These are phyloP conservation scores for Neonothopanus nambi DNA, from an alignment of 1,284 basidiomycete species.

Conservation along the genomic window DNA sequence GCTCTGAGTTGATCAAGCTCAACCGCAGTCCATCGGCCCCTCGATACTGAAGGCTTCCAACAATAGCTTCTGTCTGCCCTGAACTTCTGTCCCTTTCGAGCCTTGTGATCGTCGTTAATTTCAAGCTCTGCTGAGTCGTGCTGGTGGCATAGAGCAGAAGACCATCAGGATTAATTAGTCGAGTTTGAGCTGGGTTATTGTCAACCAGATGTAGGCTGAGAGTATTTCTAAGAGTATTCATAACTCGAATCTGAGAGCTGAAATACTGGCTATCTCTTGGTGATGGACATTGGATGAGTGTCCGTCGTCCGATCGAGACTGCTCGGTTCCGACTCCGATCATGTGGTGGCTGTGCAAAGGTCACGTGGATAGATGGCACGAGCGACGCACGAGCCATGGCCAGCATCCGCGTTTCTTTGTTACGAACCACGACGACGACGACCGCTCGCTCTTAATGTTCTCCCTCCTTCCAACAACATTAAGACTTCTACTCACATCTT, in stretches of 20 bases:
- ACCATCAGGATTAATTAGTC: conserved; percentile 32
- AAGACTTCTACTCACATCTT: conserved; percentile 1
- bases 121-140: conserved; percentile 17
- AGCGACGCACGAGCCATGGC: too few species aligned
- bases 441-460: conserved; percentile 1
- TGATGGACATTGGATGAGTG: too few species aligned
- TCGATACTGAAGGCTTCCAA: background rate
- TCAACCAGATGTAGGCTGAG: conserved; percentile 36
- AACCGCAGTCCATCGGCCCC: background rate
- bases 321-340: too few species aligned
- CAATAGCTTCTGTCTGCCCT: background rate
- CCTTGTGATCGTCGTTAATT: background rate
- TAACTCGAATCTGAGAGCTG: background rate
- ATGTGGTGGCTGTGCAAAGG: too few species aligned
- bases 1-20: background rate
- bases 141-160: conserved; percentile 31
- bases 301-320: too few species aligned
- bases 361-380: too few species aligned
- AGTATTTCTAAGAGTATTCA: too few species aligned
- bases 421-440: background rate
- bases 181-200: conserved; percentile 37
- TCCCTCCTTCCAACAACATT: conserved; percentile 6
- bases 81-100: background rate
- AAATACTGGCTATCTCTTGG: too few species aligned
- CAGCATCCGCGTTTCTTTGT: background rate